Percentiles rank a stretch among this genome's conserved stretches.
phyloP scores from a whole-genome alignment of 345 rosid genomes.

The Erodium maritimum region DNA sequence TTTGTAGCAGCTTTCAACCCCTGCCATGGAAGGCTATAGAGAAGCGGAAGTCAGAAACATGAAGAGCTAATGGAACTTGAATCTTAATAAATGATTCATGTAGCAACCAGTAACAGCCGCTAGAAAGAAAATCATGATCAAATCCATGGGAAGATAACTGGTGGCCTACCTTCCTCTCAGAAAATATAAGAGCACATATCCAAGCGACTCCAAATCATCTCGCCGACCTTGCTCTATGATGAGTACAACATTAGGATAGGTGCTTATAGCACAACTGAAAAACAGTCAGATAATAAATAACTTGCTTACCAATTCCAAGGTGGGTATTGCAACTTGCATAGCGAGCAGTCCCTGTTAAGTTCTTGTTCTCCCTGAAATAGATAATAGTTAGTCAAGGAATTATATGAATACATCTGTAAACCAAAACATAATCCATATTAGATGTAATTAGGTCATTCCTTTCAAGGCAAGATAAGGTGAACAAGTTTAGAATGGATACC shows the following conservation, averaged over 20 bases:
- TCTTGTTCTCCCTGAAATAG: slow-evolving; percentile 75
- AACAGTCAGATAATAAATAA: background rate
- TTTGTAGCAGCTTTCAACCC: slow-evolving; percentile 80
- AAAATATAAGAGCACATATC: slow-evolving; percentile 64
- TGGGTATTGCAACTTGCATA: slow-evolving; percentile 98
- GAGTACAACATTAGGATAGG: slow-evolving; percentile 6
- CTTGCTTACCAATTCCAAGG: slow-evolving; percentile 78
- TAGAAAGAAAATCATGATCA: background rate
- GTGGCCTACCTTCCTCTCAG: slow-evolving; percentile 74
- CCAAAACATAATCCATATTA: background rate
- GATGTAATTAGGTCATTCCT: background rate
- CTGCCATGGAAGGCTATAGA: slow-evolving; percentile 83
- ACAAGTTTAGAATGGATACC: slow-evolving; percentile 32
- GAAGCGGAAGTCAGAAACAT: slow-evolving; percentile 5
- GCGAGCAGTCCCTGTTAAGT: slow-evolving; percentile 90
- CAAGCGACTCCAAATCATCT: slow-evolving; percentile 73
- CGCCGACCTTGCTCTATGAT: slow-evolving; percentile 64
- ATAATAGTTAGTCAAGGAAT: background rate
- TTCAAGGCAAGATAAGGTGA: background rate
- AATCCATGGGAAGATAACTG: background rate
- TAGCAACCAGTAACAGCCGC: slow-evolving; percentile 2
- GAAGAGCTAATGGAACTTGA: background rate
- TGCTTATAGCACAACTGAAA: background rate
- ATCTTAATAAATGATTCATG: background rate
- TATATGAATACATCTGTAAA: background rate